Evolutionary conservation across 2,329 filamentous ascomycete genomes (phyloP).

Genomic region (Botrytis fragariae): DNA sequence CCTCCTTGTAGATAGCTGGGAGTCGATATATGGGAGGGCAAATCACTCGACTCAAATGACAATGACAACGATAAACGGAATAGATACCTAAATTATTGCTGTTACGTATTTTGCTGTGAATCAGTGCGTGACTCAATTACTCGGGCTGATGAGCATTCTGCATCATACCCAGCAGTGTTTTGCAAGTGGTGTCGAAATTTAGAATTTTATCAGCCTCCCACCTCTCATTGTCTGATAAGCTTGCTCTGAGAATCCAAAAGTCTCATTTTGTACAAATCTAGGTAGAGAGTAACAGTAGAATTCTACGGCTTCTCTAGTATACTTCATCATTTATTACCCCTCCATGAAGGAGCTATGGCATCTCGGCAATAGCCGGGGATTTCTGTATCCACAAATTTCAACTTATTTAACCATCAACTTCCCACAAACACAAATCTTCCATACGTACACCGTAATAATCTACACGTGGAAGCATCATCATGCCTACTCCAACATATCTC

Average conservation of each 20-base stretch:
- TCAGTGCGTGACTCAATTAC: not conserved
- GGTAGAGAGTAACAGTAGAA: not conserved
- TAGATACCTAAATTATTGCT: not conserved
- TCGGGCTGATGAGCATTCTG: not conserved
- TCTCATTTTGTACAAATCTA: not conserved
- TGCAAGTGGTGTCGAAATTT: not conserved
- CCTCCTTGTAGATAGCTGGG: slow-evolving; percentile 26
- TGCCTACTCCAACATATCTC: slow-evolving; percentile 36
- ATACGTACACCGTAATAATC: not conserved
- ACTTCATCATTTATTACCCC: not conserved
- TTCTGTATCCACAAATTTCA: slow-evolving; percentile 9
- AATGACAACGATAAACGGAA: slow-evolving; percentile 1
- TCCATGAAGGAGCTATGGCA: slow-evolving; percentile 13
- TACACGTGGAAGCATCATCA: slow-evolving; percentile 21
- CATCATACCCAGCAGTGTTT: not conserved
- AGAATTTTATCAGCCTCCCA: too few relatives aligned
- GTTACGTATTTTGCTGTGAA: not conserved
- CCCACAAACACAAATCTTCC: not conserved
- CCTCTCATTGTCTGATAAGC: too few relatives aligned
- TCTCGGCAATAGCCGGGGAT: slow-evolving; percentile 12
- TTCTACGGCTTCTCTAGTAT: not conserved
- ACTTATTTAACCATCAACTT: slow-evolving; percentile 5
- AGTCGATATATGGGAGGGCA: slow-evolving; percentile 10
- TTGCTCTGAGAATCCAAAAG: not conserved
- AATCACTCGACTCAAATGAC: slow-evolving; percentile 28